Conservation (phyloP, 2,329 filamentous ascomycete species). For the Bertia moriformis region DNA sequence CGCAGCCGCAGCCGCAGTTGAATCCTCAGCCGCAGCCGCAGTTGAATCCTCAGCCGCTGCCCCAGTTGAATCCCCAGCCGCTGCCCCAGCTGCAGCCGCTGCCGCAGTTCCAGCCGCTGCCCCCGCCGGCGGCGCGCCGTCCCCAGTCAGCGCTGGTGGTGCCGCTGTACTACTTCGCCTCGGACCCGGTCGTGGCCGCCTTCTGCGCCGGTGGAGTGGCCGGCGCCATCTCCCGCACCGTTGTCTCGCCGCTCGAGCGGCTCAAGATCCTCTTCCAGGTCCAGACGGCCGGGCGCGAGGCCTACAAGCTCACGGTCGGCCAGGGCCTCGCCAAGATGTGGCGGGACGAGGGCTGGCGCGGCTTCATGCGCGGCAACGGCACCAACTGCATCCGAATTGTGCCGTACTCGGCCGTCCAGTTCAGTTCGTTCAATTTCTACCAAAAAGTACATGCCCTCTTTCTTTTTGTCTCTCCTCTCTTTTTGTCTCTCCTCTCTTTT, state of each 20-base stretch:
- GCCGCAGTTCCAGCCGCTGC: no score
- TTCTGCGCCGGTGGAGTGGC: constrained; percentile 91
- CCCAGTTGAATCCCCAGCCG: no score
- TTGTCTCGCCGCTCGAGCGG: constrained; percentile 88
- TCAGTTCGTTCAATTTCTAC: constrained; percentile 95
- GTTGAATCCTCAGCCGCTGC: no score
- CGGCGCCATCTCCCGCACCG: constrained; percentile 90
- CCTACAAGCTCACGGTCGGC: constrained; percentile 83
- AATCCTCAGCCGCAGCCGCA: no score
- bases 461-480: not conserved
- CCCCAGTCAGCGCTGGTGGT: no score
- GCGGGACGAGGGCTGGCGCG: not conserved
- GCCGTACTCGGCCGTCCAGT: constrained; percentile 94
- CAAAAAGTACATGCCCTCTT: constrained; percentile 51
- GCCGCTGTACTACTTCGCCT: no score
- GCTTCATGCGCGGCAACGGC: constrained; percentile 90
- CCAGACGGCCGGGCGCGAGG: constrained; percentile 79
- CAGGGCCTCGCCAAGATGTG: constrained; percentile 63
- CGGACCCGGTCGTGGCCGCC: constrained; percentile 69
- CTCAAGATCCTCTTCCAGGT: constrained; percentile 95
- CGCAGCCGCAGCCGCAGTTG: no score
- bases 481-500: no score
- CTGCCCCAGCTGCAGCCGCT: no score
- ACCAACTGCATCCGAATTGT: constrained; percentile 98
- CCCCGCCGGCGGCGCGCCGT: no score